A percentile compares a stretch with the other conserved stretches of the same genome.
These are phyloP conservation scores for Anacardium occidentale DNA, from an alignment of 345 rosid genomes.

Conservation along the genomic window DNA sequence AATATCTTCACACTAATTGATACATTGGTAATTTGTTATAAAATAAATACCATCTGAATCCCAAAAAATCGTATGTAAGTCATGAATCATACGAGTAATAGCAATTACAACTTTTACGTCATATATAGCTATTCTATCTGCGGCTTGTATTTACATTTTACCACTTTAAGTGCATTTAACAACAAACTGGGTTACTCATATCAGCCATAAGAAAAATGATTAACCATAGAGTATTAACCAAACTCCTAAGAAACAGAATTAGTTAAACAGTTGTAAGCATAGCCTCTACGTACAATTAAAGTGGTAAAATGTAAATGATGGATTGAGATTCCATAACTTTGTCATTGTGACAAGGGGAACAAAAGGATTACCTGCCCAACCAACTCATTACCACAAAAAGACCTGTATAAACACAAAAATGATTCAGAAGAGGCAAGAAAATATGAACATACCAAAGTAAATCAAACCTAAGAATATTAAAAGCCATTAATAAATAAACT, in stretches of 20 bases:
- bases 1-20: background rate
- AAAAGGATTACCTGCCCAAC: constrained; percentile 61
- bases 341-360: background rate
- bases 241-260: background rate
- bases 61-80: background rate
- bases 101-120: background rate
- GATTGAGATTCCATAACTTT: background rate
- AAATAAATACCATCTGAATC: background rate
- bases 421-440: constrained; percentile 18
- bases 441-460: background rate
- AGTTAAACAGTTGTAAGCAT: too few relatives aligned
- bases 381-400: constrained; percentile 59
- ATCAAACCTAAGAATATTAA: background rate
- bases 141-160: background rate
- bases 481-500: too few relatives aligned
- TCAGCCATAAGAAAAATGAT: background rate
- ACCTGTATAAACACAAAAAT: constrained; percentile 43
- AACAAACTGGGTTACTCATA: background rate
- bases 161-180: background rate
- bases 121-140: background rate
- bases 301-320: background rate
- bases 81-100: background rate
- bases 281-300: background rate
- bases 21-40: background rate
- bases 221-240: background rate